Evolutionary conservation across 2,329 filamentous ascomycete species (phyloP).

Genomic region (Diaporthe vexans): DNA sequence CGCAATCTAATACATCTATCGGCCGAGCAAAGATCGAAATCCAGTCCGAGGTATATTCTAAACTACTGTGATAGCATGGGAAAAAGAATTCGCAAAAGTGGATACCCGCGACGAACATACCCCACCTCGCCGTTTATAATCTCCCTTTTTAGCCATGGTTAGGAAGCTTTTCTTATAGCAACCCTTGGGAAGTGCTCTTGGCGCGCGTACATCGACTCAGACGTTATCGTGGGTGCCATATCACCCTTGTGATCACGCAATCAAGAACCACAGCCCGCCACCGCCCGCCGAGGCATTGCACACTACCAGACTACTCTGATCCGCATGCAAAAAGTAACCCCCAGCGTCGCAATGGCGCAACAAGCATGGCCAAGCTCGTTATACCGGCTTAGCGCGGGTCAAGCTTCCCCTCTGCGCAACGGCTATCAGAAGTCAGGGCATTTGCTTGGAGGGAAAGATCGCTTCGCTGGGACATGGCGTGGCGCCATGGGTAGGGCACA

Average conservation of each 20-base stretch:
- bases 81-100: background rate
- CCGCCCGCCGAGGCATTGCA: background rate
- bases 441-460: background rate
- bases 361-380: conserved; percentile 32
- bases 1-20: background rate
- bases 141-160: conserved; percentile 6
- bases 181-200: too few relatives aligned
- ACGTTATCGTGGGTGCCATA: conserved; percentile 22
- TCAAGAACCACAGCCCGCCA: background rate
- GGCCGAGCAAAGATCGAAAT: background rate
- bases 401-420: conserved; percentile 20
- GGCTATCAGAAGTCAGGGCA: conserved; percentile 16
- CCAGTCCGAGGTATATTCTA: background rate
- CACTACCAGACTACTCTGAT: conserved; percentile 9
- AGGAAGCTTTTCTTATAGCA: conserved; percentile 6
- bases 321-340: background rate
- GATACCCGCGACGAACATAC: background rate
- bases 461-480: background rate
- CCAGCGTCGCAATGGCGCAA: conserved; percentile 31
- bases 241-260: conserved; percentile 22
- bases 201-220: conserved; percentile 12
- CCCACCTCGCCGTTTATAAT: conserved; percentile 29
- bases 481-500: background rate
- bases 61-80: background rate
- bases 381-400: conserved; percentile 23